Evolutionary conservation across 495 filamentous ascomycete species (phyloP).

Genomic region (Lasiosphaeris hirsuta): DNA sequence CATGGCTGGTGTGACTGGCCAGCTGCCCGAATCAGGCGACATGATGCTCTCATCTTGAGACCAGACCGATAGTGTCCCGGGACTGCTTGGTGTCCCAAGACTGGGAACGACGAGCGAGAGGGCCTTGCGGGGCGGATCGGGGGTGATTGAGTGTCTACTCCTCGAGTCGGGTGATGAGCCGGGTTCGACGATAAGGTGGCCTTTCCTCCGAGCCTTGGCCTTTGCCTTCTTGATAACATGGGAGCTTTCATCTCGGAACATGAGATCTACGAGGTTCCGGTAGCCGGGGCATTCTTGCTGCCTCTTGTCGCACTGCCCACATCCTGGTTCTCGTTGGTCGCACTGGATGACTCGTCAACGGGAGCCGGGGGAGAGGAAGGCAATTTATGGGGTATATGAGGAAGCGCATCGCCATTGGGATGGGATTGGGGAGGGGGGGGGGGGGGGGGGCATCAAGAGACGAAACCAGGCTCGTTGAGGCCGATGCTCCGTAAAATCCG

Average conservation of each 20-base stretch:
- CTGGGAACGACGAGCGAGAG: slow-evolving; percentile 22
- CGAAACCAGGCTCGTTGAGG: too few species aligned
- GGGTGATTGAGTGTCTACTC: slow-evolving; percentile 23
- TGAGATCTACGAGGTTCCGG: slow-evolving; percentile 62
- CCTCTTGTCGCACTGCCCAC: slow-evolving; percentile 63
- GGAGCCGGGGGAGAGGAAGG: too few species aligned
- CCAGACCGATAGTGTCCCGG: slow-evolving; percentile 12
- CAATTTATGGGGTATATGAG: background rate
- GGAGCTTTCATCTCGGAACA: slow-evolving; percentile 72
- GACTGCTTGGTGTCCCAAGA: slow-evolving; percentile 16
- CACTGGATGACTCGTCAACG: slow-evolving; percentile 45
- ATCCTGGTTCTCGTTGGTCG: slow-evolving; percentile 61
- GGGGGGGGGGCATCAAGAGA: background rate
- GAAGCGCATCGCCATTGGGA: background rate
- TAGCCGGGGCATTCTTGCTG: slow-evolving; percentile 66
- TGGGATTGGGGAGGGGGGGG: too few species aligned
- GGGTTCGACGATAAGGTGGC: slow-evolving; percentile 14
- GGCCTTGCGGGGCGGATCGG: slow-evolving; percentile 21
- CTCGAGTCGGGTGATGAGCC: slow-evolving; percentile 18
- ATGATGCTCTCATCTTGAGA: slow-evolving; percentile 29
- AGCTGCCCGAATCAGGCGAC: slow-evolving; percentile 35
- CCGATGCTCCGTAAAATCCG: too few species aligned
- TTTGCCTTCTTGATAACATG: slow-evolving; percentile 63
- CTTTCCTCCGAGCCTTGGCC: slow-evolving; percentile 34
- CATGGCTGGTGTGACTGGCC: slow-evolving; percentile 33